Conservation (phyloP, 1,284 basidiomycete species). For the Ceratobasidium sp. region DNA sequence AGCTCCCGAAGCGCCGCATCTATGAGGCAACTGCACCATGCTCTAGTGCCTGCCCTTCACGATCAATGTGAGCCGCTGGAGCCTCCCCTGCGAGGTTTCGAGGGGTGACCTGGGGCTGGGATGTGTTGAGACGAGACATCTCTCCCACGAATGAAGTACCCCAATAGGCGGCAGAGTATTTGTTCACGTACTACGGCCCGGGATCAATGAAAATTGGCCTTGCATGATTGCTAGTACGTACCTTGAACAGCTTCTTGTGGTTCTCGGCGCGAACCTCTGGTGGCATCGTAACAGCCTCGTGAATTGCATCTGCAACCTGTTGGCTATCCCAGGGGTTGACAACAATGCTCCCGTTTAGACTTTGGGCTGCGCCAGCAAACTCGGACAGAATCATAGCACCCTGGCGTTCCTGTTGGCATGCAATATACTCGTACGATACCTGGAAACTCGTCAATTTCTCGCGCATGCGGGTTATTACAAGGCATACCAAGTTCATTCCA, state of each 20-base stretch:
- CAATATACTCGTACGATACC: conserved; percentile 99
- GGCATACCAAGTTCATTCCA: conserved; percentile 95
- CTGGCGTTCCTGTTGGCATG: conserved; percentile 90
- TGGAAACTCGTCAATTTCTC: conserved; percentile 48
- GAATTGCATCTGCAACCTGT: conserved; percentile 94
- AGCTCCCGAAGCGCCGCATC: background rate
- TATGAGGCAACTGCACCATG: conserved; percentile 41
- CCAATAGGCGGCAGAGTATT: conserved; percentile 94
- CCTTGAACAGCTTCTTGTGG: conserved; percentile 92
- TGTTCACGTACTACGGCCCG: conserved; percentile 74
- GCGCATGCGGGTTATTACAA: background rate
- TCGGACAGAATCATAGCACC: conserved; percentile 98
- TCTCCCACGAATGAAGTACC: conserved; percentile 89
- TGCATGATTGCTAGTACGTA: conserved; percentile 47
- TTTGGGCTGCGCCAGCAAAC: conserved; percentile 97
- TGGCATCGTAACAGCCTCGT: conserved; percentile 92
- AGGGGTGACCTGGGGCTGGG: conserved; percentile 6
- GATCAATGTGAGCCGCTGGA: conserved; percentile 37
- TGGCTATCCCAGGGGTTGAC: conserved; percentile 98
- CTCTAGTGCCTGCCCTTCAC: conserved; percentile 43
- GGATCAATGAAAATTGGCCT: conserved; percentile 18
- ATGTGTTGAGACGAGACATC: conserved; percentile 55
- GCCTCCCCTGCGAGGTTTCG: conserved; percentile 7
- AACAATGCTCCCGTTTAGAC: conserved; percentile 89
- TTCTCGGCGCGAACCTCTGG: conserved; percentile 83